Evolutionary conservation across 345 rosid species (phyloP).

Genomic region (Cardiospermum halicacabum): DNA sequence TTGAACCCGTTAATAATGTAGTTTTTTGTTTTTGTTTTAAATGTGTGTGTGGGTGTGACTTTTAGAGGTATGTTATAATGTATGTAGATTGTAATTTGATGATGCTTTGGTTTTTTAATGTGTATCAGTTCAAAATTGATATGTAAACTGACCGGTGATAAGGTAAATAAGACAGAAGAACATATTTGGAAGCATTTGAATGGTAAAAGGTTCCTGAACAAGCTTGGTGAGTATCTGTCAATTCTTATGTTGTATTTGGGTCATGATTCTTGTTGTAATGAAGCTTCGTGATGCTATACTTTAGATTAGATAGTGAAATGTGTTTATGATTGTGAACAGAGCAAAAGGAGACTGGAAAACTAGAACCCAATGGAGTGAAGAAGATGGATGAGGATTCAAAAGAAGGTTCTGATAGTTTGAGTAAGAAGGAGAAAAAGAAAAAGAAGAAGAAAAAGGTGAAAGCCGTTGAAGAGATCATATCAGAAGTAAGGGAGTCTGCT

Average conservation of each 20-base stretch:
- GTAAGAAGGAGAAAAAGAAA: conserved; percentile 30
- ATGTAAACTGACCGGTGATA: conserved; percentile 85
- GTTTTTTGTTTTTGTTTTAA: background rate
- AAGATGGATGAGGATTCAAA: conserved; percentile 24
- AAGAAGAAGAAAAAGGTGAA: conserved; percentile 32
- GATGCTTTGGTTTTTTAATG: conserved; percentile 11
- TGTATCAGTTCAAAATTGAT: conserved; percentile 64
- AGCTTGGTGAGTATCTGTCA: conserved; percentile 43
- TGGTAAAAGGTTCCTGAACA: conserved; percentile 77
- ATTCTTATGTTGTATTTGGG: background rate
- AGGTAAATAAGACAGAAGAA: conserved; percentile 80
- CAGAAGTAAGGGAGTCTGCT: conserved; percentile 36
- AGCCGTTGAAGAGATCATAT: conserved; percentile 32
- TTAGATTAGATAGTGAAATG: background rate
- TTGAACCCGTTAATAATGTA: background rate
- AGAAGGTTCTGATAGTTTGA: conserved; percentile 10
- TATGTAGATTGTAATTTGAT: background rate
- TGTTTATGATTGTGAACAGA: conserved; percentile 38
- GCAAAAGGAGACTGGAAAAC: conserved; percentile 49
- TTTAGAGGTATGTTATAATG: conserved; percentile 2
- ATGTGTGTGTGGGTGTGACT: too few relatives aligned
- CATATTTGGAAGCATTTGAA: conserved; percentile 93
- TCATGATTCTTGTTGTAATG: background rate
- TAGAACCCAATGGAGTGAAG: conserved; percentile 18
- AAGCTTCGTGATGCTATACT: background rate